Evolutionary conservation across 2,329 filamentous ascomycete species (phyloP).

Genomic region (Trichoderma semiorbis): DNA sequence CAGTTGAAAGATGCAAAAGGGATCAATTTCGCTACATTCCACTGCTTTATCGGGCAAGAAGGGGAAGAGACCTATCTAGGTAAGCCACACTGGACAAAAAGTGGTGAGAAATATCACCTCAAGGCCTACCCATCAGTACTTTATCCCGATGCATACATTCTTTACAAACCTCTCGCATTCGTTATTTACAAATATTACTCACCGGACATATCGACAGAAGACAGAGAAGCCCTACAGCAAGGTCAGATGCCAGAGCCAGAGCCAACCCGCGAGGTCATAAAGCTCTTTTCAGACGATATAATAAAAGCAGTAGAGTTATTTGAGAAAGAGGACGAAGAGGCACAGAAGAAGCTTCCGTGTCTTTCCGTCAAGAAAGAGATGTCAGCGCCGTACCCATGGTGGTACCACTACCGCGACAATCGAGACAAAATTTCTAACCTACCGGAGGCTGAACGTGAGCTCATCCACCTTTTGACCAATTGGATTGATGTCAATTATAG

Average conservation of each 20-base stretch:
- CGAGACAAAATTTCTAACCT: background rate
- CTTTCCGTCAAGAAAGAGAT: background rate
- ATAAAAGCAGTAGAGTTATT: background rate
- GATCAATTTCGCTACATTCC: background rate
- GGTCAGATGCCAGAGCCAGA: background rate
- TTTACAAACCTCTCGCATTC: background rate
- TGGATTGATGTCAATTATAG: background rate
- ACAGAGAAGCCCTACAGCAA: background rate
- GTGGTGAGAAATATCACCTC: background rate
- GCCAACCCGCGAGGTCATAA: background rate
- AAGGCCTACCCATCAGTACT: background rate
- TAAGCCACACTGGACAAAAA: background rate
- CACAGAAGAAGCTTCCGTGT: background rate
- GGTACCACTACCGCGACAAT: background rate
- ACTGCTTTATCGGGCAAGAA: background rate
- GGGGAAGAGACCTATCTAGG: background rate
- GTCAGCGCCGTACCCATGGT: background rate
- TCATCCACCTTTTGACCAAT: background rate
- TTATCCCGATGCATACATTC: background rate
- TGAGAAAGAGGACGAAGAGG: background rate
- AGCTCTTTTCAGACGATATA: background rate
- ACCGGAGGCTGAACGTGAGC: background rate
- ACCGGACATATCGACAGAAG: background rate
- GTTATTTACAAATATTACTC: background rate
- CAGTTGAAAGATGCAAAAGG: background rate